Evolutionary conservation across 1,139 yeast species (phyloP).

Genomic region (Pichia sp.): DNA sequence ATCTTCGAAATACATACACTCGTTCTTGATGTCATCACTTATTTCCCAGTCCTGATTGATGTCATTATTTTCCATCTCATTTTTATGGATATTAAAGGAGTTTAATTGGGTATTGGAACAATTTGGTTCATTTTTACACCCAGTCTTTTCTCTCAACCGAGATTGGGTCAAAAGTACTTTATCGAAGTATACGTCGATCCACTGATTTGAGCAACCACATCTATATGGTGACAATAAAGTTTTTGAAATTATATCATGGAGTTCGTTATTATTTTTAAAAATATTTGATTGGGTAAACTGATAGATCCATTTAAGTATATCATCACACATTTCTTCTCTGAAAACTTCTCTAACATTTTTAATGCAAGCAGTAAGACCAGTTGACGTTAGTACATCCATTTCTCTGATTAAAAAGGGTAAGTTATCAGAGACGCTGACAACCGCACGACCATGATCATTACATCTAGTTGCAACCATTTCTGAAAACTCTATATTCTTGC

Average conservation of each 20-base stretch:
- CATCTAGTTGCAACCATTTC: constrained; percentile 63
- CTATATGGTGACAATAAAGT: constrained; percentile 49
- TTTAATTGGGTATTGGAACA: no score
- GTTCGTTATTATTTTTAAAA: constrained; percentile 38
- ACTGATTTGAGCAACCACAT: constrained; percentile 29
- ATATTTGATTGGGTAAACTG: constrained; percentile 52
- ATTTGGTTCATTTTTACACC: background rate
- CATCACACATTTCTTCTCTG: constrained; percentile 77
- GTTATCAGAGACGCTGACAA: constrained; percentile 50
- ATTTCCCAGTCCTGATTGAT: no score
- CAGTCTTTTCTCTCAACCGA: constrained; percentile 9
- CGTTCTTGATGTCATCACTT: constrained; percentile 39
- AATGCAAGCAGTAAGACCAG: constrained; percentile 62
- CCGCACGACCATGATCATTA: constrained; percentile 60
- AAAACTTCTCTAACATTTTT: constrained; percentile 62
- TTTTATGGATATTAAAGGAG: no score
- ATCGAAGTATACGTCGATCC: constrained; percentile 15
- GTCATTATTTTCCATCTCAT: no score
- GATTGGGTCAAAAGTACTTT: constrained; percentile 14
- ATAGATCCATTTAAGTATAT: constrained; percentile 55
- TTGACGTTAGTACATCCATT: constrained; percentile 44
- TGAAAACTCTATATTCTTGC: constrained; percentile 58
- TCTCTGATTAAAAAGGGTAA: constrained; percentile 42
- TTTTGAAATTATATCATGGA: constrained; percentile 46
- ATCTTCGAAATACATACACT: constrained; percentile 36